Evolutionary conservation across 495 filamentous ascomycete species (phyloP), one percentile per base, ranked within the genome.

Genomic region (Penicillium bovifimosum): DNA sequence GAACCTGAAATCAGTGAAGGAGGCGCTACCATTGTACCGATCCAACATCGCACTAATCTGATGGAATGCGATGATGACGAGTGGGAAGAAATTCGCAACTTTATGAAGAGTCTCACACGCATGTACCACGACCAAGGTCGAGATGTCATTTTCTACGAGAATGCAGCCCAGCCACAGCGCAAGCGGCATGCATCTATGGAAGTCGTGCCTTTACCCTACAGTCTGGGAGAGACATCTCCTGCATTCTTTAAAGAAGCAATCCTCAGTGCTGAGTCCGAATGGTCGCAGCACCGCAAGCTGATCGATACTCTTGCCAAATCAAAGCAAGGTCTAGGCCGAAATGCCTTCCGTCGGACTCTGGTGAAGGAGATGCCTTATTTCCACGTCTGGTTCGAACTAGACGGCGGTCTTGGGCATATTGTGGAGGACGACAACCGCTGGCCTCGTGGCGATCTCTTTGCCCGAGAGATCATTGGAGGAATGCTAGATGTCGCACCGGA

Each of bases 291-390:
- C 67, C 86, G 86, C 63, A 93, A 95, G 65, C 71, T 97, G 53
- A 95, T 97, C 45, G 91, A 96, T 64, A 97, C 93, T 0, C 81
- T 87, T 10, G 76, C 79, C 39, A 82, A 83, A 61, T 77, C 86
- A 5, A 80, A 76, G 52, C 77, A 83, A 44, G 84, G 89, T 1
- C 61, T 88, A 32, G 95, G 95, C 0, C 86, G 88, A 65, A 64
- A 75, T 51, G 91, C 93, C 39, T 97, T 98, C 69, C 80, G 93
- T 3, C 76, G 84, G 41, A 85, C 80, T 2, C 69, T 98, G 29
- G 89, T 86, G 20, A 96, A 95, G 74, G 93, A 98, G 72, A 95
- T 96, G 91, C 93, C 93, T 20, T 98, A 98, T 65, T 97, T 98
- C 68, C 93, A 98, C 58, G 91, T 90, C 13, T 98, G 91, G 91